Percentiles rank a stretch among this genome's conserved stretches.
Evolutionary conservation across 345 rosid species (phyloP).

Genomic region (Eucalyptus marginata): DNA sequence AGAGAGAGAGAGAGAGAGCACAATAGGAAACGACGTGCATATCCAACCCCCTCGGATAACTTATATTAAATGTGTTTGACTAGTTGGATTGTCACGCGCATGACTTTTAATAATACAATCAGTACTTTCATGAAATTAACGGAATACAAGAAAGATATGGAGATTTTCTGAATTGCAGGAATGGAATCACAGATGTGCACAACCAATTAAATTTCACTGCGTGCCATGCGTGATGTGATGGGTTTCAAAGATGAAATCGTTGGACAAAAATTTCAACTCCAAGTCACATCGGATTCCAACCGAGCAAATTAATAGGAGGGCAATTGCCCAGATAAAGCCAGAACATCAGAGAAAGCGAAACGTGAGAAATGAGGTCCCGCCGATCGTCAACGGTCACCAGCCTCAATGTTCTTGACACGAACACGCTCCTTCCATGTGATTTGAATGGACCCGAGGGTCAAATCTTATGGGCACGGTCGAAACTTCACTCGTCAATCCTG

Average conservation of each 20-base stretch:
- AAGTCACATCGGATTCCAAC: too few relatives aligned
- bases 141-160: too few relatives aligned
- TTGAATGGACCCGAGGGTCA: neutral
- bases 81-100: too few relatives aligned
- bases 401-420: neutral
- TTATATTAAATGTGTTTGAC: too few relatives aligned
- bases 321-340: neutral
- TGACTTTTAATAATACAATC: too few relatives aligned
- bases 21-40: neutral
- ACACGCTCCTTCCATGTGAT: neutral
- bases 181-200: neutral
- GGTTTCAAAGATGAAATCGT: neutral
- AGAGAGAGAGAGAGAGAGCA: neutral
- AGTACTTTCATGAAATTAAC: too few relatives aligned
- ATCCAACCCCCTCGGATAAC: neutral
- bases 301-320: too few relatives aligned
- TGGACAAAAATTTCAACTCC: too few relatives aligned
- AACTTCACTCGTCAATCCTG: neutral
- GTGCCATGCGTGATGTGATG: neutral
- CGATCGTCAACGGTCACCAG: neutral
- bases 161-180: neutral
- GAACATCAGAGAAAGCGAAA: neutral
- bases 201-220: too few relatives aligned
- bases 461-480: neutral
- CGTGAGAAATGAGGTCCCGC: neutral